These are phyloP conservation scores for Colletotrichum cuscutae DNA, from an alignment of 2,329 filamentous ascomycete species.

Conservation along the genomic window DNA sequence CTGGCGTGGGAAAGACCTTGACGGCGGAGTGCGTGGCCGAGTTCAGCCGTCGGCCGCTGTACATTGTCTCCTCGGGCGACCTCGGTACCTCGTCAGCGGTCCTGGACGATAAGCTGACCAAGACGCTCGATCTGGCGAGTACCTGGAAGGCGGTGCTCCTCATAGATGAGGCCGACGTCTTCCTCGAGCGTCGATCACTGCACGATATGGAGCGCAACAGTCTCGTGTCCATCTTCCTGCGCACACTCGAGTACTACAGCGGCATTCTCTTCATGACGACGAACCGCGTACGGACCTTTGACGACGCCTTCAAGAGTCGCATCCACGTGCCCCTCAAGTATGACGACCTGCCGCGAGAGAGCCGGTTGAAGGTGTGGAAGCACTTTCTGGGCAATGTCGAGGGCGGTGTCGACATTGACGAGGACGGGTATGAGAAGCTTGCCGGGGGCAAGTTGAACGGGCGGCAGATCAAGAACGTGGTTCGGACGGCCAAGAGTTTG, in stretches of 20 bases:
- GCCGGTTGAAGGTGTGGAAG: slow-evolving; percentile 59
- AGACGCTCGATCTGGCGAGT: slow-evolving; percentile 85
- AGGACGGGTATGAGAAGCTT: slow-evolving; percentile 62
- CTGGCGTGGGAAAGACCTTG: slow-evolving; percentile 62
- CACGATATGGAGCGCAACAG: slow-evolving; percentile 88
- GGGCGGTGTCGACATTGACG: slow-evolving; percentile 52
- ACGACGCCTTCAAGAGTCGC: slow-evolving; percentile 88
- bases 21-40: slow-evolving; percentile 63
- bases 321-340: slow-evolving; percentile 90
- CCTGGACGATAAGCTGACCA: slow-evolving; percentile 76
- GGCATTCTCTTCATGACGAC: slow-evolving; percentile 63
- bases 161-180: slow-evolving; percentile 87
- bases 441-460: slow-evolving; percentile 73
- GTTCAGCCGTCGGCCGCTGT: slow-evolving; percentile 58
- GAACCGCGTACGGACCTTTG: slow-evolving; percentile 74
- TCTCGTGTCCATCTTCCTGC: slow-evolving; percentile 75
- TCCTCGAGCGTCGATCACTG: slow-evolving; percentile 84
- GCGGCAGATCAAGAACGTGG: slow-evolving; percentile 86
- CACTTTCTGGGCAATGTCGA: slow-evolving; percentile 26
- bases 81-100: slow-evolving; percentile 73
- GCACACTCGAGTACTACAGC: slow-evolving; percentile 61
- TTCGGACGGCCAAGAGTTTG: slow-evolving; percentile 84
- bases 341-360: slow-evolving; percentile 76
- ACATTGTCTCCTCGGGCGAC: slow-evolving; percentile 71
- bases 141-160: slow-evolving; percentile 87